These are phyloP conservation scores for Taphrina wiesneri DNA, from an alignment of 1,139 yeast genomes.

Conservation along the genomic window DNA sequence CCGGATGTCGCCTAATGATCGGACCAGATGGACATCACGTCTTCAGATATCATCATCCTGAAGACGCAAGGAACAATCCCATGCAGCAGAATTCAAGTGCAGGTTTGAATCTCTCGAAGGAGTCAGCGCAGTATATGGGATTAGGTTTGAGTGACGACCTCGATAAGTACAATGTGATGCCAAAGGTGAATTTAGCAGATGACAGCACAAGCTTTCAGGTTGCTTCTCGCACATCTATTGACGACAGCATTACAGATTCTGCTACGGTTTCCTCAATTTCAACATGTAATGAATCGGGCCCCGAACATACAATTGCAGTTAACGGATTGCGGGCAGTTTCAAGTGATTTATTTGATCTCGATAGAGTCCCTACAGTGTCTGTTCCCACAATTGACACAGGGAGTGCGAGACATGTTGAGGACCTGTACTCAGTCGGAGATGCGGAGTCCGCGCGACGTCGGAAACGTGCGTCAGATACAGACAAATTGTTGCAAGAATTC, in stretches of 20 bases:
- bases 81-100: neutral
- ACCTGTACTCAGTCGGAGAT: neutral
- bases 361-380: neutral
- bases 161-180: neutral
- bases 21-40: conserved; percentile 41
- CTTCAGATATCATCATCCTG: conserved; percentile 43
- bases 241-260: neutral
- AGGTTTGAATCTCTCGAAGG: neutral
- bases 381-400: neutral
- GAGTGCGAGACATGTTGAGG: neutral
- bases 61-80: neutral
- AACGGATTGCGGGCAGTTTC: too few relatives aligned
- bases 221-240: neutral
- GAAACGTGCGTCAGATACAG: conserved; percentile 16
- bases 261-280: neutral
- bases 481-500: neutral
- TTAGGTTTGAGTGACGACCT: neutral
- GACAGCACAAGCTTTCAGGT: neutral
- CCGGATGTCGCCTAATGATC: conserved; percentile 42
- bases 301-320: neutral
- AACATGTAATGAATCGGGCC: neutral
- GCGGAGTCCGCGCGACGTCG: conserved; percentile 1
- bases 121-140: neutral
- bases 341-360: too few relatives aligned
- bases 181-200: neutral